These are phyloP conservation scores for Geotrichum carabidarum DNA, from an alignment of 1,139 yeast genomes.

Conservation along the genomic window DNA sequence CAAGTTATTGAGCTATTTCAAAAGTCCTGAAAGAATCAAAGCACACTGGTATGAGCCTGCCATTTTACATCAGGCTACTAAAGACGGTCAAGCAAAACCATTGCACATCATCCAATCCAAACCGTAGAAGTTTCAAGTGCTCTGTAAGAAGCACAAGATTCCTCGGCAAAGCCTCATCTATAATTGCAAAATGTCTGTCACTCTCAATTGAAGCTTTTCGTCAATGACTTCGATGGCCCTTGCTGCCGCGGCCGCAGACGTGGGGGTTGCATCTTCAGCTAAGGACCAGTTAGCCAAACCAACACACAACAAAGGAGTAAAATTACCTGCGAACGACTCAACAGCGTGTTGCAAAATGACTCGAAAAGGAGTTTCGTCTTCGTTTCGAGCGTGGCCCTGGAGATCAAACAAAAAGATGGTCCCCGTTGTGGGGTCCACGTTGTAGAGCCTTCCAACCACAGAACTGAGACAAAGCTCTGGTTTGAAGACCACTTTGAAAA, in stretches of 20 bases:
- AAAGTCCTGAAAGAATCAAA: too few species aligned
- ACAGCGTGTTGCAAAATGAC: neutral
- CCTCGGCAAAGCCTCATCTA: neutral
- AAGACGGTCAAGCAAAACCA: too few species aligned
- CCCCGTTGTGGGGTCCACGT: slow-evolving; percentile 25
- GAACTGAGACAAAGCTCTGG: slow-evolving; percentile 16
- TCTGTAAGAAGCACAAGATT: too few species aligned
- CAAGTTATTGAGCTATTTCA: too few species aligned
- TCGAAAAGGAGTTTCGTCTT: neutral
- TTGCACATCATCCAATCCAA: too few species aligned
- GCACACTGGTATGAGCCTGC: too few species aligned
- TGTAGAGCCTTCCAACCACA: slow-evolving; percentile 23
- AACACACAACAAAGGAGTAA: neutral
- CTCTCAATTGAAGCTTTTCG: neutral
- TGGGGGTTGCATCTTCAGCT: neutral
- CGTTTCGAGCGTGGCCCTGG: neutral
- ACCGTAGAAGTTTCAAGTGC: too few species aligned
- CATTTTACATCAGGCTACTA: too few species aligned
- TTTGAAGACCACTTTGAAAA: slow-evolving; percentile 19
- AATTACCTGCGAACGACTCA: neutral
- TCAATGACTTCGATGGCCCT: neutral
- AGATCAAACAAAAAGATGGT: slow-evolving; percentile 17
- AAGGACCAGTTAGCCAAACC: neutral
- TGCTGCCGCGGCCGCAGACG: neutral
- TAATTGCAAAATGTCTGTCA: neutral